A percentile compares a stretch with the other conserved stretches of the same genome.
These are phyloP conservation scores for Tuber melanosporum DNA, from an alignment of 495 filamentous ascomycete species.

Conservation along the genomic window DNA sequence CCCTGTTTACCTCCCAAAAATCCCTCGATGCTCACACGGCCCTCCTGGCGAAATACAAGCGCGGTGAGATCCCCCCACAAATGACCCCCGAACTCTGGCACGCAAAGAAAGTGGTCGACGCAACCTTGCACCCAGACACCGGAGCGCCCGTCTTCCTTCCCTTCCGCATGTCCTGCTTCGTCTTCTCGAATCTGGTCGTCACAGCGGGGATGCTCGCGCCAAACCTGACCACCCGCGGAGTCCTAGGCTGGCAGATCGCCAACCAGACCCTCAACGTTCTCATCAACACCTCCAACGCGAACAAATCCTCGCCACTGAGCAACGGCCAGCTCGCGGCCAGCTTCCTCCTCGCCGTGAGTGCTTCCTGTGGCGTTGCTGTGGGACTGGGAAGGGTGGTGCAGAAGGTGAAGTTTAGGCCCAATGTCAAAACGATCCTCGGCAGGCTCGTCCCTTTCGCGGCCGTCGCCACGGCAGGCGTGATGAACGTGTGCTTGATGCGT, in stretches of 20 bases:
- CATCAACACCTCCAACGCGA: conserved; percentile 94
- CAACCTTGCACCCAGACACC: conserved; percentile 92
- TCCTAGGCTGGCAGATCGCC: conserved; percentile 86
- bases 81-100: conserved; percentile 92
- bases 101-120: conserved; percentile 94
- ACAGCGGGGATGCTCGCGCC: conserved; percentile 98
- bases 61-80: conserved; percentile 55
- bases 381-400: conserved; percentile 88
- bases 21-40: conserved; percentile 71
- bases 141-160: conserved; percentile 86
- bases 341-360: conserved; percentile 84
- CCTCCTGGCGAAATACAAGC: conserved; percentile 73
- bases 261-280: conserved; percentile 98
- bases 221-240: conserved; percentile 71
- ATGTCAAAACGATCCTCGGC: conserved; percentile 63
- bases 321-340: conserved; percentile 73
- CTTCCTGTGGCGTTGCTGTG: conserved; percentile 85
- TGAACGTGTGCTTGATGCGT: conserved; percentile 97
- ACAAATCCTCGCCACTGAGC: conserved; percentile 86
- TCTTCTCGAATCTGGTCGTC: conserved; percentile 86
- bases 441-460: conserved; percentile 92
- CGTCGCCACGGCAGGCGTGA: conserved; percentile 76
- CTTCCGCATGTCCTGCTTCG: conserved; percentile 95
- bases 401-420: conserved; percentile 55
- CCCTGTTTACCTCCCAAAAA: conserved; percentile 30